Conservation (phyloP, 441 rosid genomes). For the Bocquillonia castaneifolia region DNA sequence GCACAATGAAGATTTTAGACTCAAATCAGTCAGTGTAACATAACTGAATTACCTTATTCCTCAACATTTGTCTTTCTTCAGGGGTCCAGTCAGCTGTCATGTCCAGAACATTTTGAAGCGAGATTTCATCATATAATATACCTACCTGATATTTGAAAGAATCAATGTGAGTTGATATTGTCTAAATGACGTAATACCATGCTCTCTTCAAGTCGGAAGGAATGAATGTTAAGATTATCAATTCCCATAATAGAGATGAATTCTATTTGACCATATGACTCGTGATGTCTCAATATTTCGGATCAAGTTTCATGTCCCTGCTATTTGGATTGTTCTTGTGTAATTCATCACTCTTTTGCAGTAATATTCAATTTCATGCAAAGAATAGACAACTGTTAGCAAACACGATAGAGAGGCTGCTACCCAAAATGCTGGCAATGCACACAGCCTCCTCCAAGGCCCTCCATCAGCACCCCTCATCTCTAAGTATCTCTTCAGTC, state of each 20-base stretch:
- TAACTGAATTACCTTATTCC: constrained; percentile 60
- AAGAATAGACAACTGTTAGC: neutral
- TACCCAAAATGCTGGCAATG: constrained; percentile 99
- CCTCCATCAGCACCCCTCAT: constrained; percentile 99
- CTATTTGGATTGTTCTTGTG: neutral
- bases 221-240: neutral
- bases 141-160: constrained; percentile 62
- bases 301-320: constrained; percentile 3
- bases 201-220: neutral
- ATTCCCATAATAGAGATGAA: neutral
- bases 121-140: constrained; percentile 72
- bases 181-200: neutral
- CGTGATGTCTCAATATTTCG: constrained; percentile 1
- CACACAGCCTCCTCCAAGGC: constrained; percentile 98
- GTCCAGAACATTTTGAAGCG: constrained; percentile 71
- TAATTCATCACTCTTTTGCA: neutral
- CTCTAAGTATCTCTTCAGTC: constrained; percentile 95
- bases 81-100: constrained; percentile 90
- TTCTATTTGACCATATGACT: constrained; percentile 1
- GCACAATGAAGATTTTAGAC: constrained; percentile 5
- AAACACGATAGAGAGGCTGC: constrained; percentile 15
- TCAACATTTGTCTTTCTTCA: constrained; percentile 84
- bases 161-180: constrained; percentile 18
- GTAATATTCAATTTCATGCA: constrained; percentile 5
- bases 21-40: neutral